A percentile compares a stretch with the other conserved stretches of the same genome.
These are phyloP conservation scores for Mallotus nudiflorus DNA, from an alignment of 345 rosid species.

Conservation along the genomic window DNA sequence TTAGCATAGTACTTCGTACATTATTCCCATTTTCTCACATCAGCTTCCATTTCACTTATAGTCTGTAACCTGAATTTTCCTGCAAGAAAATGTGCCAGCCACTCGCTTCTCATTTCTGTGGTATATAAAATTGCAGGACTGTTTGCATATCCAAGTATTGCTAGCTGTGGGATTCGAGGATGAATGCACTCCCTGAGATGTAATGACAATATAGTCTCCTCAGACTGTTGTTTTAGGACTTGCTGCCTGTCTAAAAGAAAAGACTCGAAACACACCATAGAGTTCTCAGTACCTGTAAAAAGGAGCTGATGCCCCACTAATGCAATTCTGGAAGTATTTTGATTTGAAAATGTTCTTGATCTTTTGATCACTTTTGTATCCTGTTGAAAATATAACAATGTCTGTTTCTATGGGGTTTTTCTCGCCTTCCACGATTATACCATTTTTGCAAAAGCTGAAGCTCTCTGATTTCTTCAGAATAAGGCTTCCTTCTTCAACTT, in stretches of 20 bases:
- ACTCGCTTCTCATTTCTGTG: conserved; percentile 40
- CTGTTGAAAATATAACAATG: conserved; percentile 40
- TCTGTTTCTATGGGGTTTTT: conserved; percentile 10
- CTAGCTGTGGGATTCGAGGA: conserved; percentile 41
- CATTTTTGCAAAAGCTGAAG: conserved; percentile 28
- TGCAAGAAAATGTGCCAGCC: conserved; percentile 34
- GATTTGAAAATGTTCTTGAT: conserved; percentile 34
- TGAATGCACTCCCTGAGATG: conserved; percentile 42
- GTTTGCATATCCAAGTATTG: conserved; percentile 38
- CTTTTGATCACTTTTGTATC: conserved; percentile 33
- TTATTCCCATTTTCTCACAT: conserved; percentile 30
- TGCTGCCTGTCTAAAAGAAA: not conserved
- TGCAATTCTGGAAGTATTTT: conserved; percentile 23
- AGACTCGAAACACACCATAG: not conserved
- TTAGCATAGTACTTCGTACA: conserved; percentile 6
- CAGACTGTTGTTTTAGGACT: not conserved
- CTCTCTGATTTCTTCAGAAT: conserved; percentile 24
- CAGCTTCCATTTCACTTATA: conserved; percentile 37
- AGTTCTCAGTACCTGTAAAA: conserved; percentile 26
- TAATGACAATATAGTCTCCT: not conserved
- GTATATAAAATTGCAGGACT: conserved; percentile 29
- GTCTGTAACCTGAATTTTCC: conserved; percentile 30
- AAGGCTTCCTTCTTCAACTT: conserved; percentile 34
- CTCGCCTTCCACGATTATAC: conserved; percentile 28
- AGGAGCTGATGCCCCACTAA: conserved; percentile 30